Conservation (phyloP, 139 green algal genomes). For the Picochlorum sp. region DNA sequence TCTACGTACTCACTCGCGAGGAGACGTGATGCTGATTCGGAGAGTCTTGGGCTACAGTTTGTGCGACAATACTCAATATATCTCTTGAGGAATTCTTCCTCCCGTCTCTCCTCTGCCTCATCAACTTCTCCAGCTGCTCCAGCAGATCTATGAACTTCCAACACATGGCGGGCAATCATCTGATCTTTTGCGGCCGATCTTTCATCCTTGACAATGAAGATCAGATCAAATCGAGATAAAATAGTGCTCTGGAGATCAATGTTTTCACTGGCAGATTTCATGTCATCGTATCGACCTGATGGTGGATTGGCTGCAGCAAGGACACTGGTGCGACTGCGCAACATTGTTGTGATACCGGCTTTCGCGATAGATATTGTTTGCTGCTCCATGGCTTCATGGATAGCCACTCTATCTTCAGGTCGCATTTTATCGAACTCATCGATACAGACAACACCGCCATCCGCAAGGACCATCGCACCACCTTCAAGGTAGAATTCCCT, state of each 20-base stretch:
- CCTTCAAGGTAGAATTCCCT: slow-evolving; percentile 85
- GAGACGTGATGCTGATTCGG: slow-evolving; percentile 44
- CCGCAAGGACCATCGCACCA: slow-evolving; percentile 95
- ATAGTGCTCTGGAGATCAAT: slow-evolving; percentile 99
- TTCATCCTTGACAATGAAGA: slow-evolving; percentile 98
- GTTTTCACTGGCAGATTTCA: slow-evolving; percentile 86
- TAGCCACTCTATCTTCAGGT: slow-evolving; percentile 91
- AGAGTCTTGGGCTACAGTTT: slow-evolving; percentile 67
- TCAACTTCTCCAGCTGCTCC: slow-evolving; percentile 20
- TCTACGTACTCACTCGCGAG: slow-evolving; percentile 83
- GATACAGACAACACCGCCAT: slow-evolving; percentile 97
- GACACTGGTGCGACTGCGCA: slow-evolving; percentile 87
- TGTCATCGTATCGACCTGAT: slow-evolving; percentile 83
- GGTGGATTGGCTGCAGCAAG: slow-evolving; percentile 95
- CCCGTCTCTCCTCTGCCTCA: slow-evolving; percentile 37
- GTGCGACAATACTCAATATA: slow-evolving; percentile 87
- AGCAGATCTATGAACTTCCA: slow-evolving; percentile 55
- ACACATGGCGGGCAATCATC: slow-evolving; percentile 67
- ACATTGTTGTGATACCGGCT: slow-evolving; percentile 96
- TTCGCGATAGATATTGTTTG: slow-evolving; percentile 99
- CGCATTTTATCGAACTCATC: slow-evolving; percentile 99
- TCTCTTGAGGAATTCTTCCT: slow-evolving; percentile 74
- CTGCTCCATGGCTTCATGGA: slow-evolving; percentile 99
- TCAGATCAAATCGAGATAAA: slow-evolving; percentile 97
- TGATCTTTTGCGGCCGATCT: slow-evolving; percentile 54